Evolutionary conservation across 2,329 filamentous ascomycete genomes (phyloP).

Genomic region (Aphanocladium album): DNA sequence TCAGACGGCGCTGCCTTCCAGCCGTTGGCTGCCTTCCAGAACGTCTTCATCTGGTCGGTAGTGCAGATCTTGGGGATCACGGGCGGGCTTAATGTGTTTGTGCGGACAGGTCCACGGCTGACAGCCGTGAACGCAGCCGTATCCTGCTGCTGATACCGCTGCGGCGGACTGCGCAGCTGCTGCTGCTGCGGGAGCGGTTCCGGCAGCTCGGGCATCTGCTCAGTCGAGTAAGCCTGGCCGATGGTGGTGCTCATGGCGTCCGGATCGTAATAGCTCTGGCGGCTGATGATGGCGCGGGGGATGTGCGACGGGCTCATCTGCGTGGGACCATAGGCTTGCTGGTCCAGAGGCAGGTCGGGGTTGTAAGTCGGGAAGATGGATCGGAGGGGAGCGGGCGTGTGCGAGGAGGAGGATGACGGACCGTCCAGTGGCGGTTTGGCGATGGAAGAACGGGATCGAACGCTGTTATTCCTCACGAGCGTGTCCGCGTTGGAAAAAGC

Average conservation of each 20-base stretch:
- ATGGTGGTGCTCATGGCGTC: constrained; percentile 6
- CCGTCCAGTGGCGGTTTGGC: constrained; percentile 47
- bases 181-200: not conserved
- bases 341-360: constrained; percentile 57
- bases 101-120: not conserved
- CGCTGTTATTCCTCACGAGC: constrained; percentile 44
- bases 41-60: constrained; percentile 56
- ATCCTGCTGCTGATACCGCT: not conserved
- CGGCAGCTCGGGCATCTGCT: constrained; percentile 11
- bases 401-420: constrained; percentile 17
- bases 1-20: constrained; percentile 59
- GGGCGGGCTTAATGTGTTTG: constrained; percentile 31
- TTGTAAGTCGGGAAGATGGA: constrained; percentile 78
- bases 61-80: constrained; percentile 46
- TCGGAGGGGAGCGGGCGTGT: constrained; percentile 43
- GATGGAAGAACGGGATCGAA: constrained; percentile 50
- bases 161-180: not conserved
- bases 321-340: constrained; percentile 66
- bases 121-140: not conserved
- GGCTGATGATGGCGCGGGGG: constrained; percentile 59
- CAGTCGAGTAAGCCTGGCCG: constrained; percentile 5
- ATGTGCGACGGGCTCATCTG: constrained; percentile 60
- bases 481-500: constrained; percentile 48
- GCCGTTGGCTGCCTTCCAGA: constrained; percentile 67
- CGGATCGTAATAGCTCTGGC: constrained; percentile 49